Evolutionary conservation across 2,329 filamentous ascomycete species (phyloP).

Genomic region (Pseudodiploospora longispora): DNA sequence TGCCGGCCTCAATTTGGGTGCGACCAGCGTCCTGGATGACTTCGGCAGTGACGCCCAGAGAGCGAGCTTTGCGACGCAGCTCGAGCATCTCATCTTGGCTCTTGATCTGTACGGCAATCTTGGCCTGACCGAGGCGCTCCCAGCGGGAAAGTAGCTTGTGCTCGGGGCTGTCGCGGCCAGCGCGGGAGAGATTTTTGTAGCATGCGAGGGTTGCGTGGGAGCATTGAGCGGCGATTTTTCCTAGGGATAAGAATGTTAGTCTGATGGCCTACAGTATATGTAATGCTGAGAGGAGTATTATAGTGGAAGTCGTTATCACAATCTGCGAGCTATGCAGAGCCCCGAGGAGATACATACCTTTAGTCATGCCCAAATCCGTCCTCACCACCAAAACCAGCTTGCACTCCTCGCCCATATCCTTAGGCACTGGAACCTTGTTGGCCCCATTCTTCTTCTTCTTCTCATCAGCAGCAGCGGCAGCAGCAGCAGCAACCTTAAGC

Average conservation of each 20-base stretch:
- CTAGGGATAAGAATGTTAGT: slow-evolving; percentile 24
- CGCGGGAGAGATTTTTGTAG: slow-evolving; percentile 72
- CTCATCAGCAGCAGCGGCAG: slow-evolving; percentile 25
- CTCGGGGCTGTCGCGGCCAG: slow-evolving; percentile 44
- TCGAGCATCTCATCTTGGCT: slow-evolving; percentile 73
- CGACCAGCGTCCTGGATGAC: slow-evolving; percentile 92
- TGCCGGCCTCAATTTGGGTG: slow-evolving; percentile 92
- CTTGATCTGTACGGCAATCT: slow-evolving; percentile 86
- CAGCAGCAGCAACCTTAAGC: slow-evolving; percentile 28
- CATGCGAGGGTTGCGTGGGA: slow-evolving; percentile 94
- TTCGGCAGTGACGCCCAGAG: slow-evolving; percentile 77
- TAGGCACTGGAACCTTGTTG: slow-evolving; percentile 18
- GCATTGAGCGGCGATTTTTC: slow-evolving; percentile 95
- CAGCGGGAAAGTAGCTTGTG: slow-evolving; percentile 67
- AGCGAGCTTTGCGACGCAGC: slow-evolving; percentile 70
- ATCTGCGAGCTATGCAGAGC: no score
- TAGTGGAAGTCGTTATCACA: not conserved
- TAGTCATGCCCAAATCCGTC: slow-evolving; percentile 95
- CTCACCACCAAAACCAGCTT: slow-evolving; percentile 89
- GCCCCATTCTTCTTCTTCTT: slow-evolving; percentile 29
- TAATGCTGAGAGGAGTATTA: not conserved
- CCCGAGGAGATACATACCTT: slow-evolving; percentile 51
- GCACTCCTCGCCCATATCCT: slow-evolving; percentile 63
- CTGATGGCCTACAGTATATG: not conserved
- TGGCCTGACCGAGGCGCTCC: slow-evolving; percentile 82